phyloP scores from a whole-genome alignment of 176 grass and related monocot species.

The Oryza australiensis region DNA sequence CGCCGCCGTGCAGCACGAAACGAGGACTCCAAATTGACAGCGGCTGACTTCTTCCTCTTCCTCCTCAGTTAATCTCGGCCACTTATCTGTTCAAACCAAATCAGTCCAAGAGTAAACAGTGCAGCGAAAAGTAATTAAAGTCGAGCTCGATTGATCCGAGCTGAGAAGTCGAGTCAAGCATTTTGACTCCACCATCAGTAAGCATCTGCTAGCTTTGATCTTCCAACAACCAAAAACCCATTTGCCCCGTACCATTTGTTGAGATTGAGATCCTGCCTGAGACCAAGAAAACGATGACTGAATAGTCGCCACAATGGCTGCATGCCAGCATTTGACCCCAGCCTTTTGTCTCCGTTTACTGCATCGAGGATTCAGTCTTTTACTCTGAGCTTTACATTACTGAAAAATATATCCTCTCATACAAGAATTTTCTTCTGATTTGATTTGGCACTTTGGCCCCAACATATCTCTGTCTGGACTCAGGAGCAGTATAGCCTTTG shows the following conservation, averaged over 20 bases:
- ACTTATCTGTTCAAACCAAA: neutral
- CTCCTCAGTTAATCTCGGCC: no score
- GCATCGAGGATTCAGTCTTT: neutral
- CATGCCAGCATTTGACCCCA: constrained; percentile 19
- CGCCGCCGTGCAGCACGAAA: neutral
- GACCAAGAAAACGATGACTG: neutral
- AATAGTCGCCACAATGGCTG: constrained; percentile 27
- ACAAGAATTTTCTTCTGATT: neutral
- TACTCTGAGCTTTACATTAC: neutral
- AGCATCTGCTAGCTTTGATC: neutral
- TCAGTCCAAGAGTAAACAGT: constrained; percentile 3
- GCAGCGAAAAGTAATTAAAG: neutral
- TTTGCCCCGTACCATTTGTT: neutral
- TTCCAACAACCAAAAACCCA: constrained; percentile 13
- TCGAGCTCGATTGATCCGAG: neutral
- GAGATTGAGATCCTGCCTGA: neutral
- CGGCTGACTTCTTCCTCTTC: neutral
- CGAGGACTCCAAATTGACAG: constrained; percentile 8
- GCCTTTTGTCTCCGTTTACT: constrained; percentile 15
- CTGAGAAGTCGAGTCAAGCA: neutral
- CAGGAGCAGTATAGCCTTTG: neutral
- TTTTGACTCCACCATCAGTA: constrained; percentile 2
- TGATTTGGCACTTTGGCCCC: neutral
- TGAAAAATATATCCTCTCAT: neutral
- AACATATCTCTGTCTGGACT: neutral